A percentile compares a stretch with the other conserved stretches of the same genome.
Evolutionary conservation across 139 green algal species (phyloP).

Genomic region (Closterium sp.): DNA sequence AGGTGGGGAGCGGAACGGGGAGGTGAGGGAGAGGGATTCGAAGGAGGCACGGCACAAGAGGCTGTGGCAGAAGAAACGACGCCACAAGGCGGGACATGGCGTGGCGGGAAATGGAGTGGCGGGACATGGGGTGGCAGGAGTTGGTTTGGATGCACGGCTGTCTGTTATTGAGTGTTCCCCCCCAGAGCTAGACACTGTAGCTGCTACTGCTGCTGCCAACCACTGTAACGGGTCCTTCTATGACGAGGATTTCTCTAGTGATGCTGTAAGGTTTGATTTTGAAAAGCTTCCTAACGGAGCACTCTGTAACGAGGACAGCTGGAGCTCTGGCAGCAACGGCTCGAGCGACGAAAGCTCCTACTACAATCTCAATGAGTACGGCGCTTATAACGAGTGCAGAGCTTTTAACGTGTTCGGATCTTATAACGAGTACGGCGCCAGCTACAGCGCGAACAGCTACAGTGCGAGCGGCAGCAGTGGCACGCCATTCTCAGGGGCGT

Average conservation of each 20-base stretch:
- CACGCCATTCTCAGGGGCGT: too few relatives aligned
- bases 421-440: not conserved
- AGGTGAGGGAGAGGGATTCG: too few relatives aligned
- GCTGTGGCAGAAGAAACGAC: too few relatives aligned
- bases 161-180: not conserved
- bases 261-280: too few relatives aligned
- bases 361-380: not conserved
- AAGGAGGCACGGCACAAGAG: too few relatives aligned
- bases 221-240: not conserved
- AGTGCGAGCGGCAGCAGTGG: not conserved
- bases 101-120: too few relatives aligned
- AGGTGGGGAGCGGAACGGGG: too few relatives aligned
- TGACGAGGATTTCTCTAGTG: not conserved
- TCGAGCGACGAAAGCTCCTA: not conserved
- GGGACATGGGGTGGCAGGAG: too few relatives aligned
- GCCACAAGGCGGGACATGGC: too few relatives aligned
- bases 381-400: not conserved
- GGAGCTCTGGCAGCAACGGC: not conserved
- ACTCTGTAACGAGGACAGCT: not conserved
- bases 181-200: not conserved
- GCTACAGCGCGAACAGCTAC: not conserved
- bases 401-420: not conserved
- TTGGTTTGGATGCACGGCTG: not conserved
- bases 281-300: not conserved
- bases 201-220: not conserved